Percentiles rank a stretch among this genome's conserved stretches.
Conservation (phyloP, 2,329 filamentous ascomycete genomes). For the Alternaria postmessia region DNA sequence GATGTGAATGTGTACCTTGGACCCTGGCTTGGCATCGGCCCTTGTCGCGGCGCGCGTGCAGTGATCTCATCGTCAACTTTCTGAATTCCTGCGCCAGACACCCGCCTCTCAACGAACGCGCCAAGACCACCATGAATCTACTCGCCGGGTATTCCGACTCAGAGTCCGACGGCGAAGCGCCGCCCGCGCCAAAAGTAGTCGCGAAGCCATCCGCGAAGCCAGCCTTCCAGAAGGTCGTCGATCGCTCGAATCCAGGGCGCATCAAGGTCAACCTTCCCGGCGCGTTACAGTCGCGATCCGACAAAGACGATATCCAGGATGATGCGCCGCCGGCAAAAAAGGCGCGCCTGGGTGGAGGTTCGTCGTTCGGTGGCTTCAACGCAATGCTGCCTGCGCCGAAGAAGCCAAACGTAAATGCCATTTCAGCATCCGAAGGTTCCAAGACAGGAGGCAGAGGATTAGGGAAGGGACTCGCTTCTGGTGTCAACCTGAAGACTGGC, state of each 20-base stretch:
- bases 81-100: neutral
- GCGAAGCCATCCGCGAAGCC: slow-evolving; percentile 62
- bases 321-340: slow-evolving; percentile 71
- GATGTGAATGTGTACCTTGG: slow-evolving; percentile 20
- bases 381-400: slow-evolving; percentile 88
- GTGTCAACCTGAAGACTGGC: slow-evolving; percentile 82
- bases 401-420: slow-evolving; percentile 47
- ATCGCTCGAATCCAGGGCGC: slow-evolving; percentile 81
- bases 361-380: slow-evolving; percentile 82
- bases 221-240: slow-evolving; percentile 79
- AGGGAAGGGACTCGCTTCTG: slow-evolving; percentile 57
- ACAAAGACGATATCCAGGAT: slow-evolving; percentile 53
- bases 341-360: slow-evolving; percentile 67
- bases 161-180: slow-evolving; percentile 69
- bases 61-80: slow-evolving; percentile 26
- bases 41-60: slow-evolving; percentile 17
- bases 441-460: slow-evolving; percentile 42
- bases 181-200: slow-evolving; percentile 43
- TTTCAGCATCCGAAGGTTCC: slow-evolving; percentile 35
- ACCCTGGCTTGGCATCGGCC: slow-evolving; percentile 32
- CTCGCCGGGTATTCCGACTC: slow-evolving; percentile 86
- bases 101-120: neutral
- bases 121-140: slow-evolving; percentile 64
- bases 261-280: slow-evolving; percentile 81
- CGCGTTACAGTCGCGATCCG: slow-evolving; percentile 53